Conservation (phyloP, 2,329 filamentous ascomycete species). For the Metarhizium brunneum region DNA sequence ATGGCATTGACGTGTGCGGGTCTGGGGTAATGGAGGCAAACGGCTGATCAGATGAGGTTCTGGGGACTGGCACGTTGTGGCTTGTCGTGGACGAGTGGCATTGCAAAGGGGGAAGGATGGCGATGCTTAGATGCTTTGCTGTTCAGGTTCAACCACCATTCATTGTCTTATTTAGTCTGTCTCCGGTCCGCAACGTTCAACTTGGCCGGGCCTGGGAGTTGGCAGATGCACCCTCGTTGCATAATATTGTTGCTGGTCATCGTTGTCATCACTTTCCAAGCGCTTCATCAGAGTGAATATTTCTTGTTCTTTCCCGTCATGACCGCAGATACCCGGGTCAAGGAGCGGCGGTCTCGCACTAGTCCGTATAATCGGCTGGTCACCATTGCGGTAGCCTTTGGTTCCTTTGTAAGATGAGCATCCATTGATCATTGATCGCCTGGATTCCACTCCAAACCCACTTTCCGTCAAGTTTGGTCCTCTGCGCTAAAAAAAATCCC, state of each 20-base stretch:
- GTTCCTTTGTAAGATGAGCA: slow-evolving; percentile 18
- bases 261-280: background rate
- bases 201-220: too few species aligned
- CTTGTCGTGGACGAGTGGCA: background rate
- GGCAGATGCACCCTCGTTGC: background rate
- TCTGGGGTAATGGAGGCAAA: background rate
- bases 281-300: too few species aligned
- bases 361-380: slow-evolving; percentile 24
- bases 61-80: background rate
- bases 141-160: too few species aligned
- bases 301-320: background rate
- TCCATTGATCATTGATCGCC: background rate
- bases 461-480: background rate
- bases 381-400: slow-evolving; percentile 25
- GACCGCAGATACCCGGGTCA: background rate
- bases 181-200: too few species aligned
- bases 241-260: background rate
- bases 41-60: slow-evolving; percentile 4
- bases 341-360: slow-evolving; percentile 9
- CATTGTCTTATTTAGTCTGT: too few species aligned
- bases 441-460: background rate
- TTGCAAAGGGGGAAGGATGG: too few species aligned
- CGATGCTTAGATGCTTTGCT: too few species aligned
- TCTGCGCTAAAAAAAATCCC: too few species aligned
- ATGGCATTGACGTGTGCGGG: background rate